These are phyloP conservation scores for Ceratocystis alfenasii DNA, from an alignment of 2,329 filamentous ascomycete genomes.

Conservation along the genomic window DNA sequence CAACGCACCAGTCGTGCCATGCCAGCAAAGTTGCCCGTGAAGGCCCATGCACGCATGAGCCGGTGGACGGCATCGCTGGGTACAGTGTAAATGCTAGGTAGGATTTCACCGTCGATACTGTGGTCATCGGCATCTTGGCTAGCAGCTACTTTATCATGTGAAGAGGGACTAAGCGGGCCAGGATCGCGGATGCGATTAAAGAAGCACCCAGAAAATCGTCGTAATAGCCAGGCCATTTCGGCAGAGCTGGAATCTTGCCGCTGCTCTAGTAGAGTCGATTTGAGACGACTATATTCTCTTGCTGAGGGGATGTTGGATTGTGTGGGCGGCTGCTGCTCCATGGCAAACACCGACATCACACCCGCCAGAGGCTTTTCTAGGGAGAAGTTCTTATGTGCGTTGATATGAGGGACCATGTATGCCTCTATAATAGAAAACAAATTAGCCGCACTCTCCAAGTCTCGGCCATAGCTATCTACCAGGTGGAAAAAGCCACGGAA, in stretches of 20 bases:
- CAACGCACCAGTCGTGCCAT: slow-evolving; percentile 48
- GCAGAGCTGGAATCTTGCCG: slow-evolving; percentile 7
- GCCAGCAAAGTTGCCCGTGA: slow-evolving; percentile 46
- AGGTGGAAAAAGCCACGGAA: slow-evolving; percentile 16
- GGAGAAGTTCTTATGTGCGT: neutral
- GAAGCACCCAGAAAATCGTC: slow-evolving; percentile 11
- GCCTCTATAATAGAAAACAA: slow-evolving; percentile 16
- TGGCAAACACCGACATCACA: slow-evolving; percentile 15
- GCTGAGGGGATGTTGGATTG: slow-evolving; percentile 2
- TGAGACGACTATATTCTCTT: slow-evolving; percentile 14
- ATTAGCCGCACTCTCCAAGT: slow-evolving; percentile 4
- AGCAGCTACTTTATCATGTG: slow-evolving; percentile 1
- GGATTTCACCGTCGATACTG: neutral
- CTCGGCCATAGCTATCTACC: slow-evolving; percentile 18
- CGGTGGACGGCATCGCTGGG: slow-evolving; percentile 15
- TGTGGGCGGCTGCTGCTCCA: slow-evolving; percentile 1
- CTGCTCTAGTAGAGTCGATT: neutral
- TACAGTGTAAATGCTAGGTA: slow-evolving; percentile 3
- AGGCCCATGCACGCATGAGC: slow-evolving; percentile 47
- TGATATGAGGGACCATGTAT: slow-evolving; percentile 18
- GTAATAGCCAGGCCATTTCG: slow-evolving; percentile 15
- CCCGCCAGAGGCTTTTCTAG: neutral
- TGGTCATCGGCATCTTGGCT: neutral
- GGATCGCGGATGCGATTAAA: slow-evolving; percentile 8
- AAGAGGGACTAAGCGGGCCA: neutral